Evolutionary conservation across 2,329 filamentous ascomycete species (phyloP).

Genomic region (Chaetomiaceae sp.): DNA sequence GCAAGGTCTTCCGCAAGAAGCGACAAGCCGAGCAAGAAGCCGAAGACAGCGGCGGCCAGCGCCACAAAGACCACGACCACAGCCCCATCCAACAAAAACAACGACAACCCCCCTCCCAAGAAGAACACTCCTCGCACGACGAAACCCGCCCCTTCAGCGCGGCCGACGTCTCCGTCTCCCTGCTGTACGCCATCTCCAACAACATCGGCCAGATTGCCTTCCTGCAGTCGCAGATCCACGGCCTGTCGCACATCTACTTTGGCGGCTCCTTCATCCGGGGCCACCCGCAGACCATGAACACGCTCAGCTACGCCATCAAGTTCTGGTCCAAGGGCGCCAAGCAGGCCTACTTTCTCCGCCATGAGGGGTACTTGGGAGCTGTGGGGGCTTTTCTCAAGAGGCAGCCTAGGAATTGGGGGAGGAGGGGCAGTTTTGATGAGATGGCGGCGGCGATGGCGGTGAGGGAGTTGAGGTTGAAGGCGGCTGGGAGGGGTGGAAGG

Average conservation of each 20-base stretch:
- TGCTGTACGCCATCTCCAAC: conserved; percentile 94
- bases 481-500: conserved; percentile 2
- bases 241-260: conserved; percentile 91
- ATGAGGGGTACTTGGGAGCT: conserved; percentile 91
- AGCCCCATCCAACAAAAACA: conserved; percentile 7
- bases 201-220: conserved; percentile 98
- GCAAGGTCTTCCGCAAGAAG: conserved; percentile 94
- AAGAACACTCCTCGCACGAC: background rate
- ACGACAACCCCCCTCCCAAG: background rate
- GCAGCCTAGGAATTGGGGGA: conserved; percentile 86
- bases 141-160: conserved; percentile 58
- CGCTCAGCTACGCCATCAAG: conserved; percentile 90
- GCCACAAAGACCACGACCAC: conserved; percentile 30
- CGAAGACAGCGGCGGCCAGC: conserved; percentile 63
- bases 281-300: conserved; percentile 97
- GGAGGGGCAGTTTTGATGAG: conserved; percentile 69
- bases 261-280: conserved; percentile 95
- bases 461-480: conserved; percentile 30
- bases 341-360: conserved; percentile 91
- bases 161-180: conserved; percentile 82
- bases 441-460: conserved; percentile 7
- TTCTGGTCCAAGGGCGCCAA: conserved; percentile 93
- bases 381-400: conserved; percentile 92
- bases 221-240: conserved; percentile 93
- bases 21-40: conserved; percentile 73